Evolutionary conservation across 345 rosid genomes (phyloP), one percentile per base, ranked within the genome.

Genomic region (Noccaea bulbosa): DNA sequence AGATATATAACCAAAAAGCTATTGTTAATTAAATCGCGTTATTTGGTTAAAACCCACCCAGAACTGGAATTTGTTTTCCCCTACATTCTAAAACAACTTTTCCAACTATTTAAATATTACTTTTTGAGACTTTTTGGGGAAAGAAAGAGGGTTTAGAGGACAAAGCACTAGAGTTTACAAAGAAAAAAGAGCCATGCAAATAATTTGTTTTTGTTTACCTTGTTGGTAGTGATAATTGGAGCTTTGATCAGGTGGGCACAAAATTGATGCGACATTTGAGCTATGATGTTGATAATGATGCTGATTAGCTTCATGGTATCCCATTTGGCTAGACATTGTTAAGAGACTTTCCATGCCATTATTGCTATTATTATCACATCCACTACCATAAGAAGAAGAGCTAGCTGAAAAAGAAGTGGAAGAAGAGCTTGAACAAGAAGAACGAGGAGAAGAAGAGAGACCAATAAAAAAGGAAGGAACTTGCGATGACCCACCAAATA

Each of bases 161-260:
- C 43, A 60, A 65, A 22, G 44, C 52, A 40, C 39, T 15, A 11
- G 1, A 46, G 63, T 58, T 56, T 43, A 40, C 7, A 67, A 72
- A 50, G 46, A 47, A 38, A 43, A 55, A 48, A 71, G 39, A 64
- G 45, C n/a, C 75, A 64, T 77, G 80, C 80, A 77, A 70, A 55
- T 32, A 34, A 40, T 59, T n/a, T 32, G 32, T n/a, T 32, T 41
- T 5, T 40, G 53, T 47, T 77, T 84, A 90, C 97, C 93, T 48
- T 88, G 76, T 80, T 89, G 96, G 76, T 77, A 84, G 51, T 83
- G 92, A 82, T 86, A 71, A 85, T 79, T 85, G n/a, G 96, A 82
- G 62, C 82, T 52, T 41, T 77, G 80, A 71, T 82, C 87, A 37
- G 93, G 65, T 37, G 91, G 83, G 80, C 88, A 76, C 34, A 83